These are phyloP conservation scores for Beauveria medogensis DNA, from an alignment of 2,329 filamentous ascomycete genomes.

Conservation along the genomic window DNA sequence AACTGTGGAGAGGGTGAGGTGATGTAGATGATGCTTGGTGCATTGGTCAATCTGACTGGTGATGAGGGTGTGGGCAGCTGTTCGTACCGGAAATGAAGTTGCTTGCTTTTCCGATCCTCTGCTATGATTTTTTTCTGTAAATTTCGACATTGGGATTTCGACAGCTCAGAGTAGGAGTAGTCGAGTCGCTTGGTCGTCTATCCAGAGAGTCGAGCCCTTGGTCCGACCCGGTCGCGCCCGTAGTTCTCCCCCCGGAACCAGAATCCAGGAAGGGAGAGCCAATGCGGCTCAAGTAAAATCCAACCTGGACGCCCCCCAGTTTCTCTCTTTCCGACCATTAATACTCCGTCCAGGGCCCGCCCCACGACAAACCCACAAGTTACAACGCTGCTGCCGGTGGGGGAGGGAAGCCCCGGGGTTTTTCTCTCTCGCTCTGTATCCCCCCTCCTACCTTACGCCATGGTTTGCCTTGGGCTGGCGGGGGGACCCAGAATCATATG, in stretches of 20 bases:
- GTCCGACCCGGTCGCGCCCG: constrained; percentile 6
- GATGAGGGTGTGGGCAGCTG: not conserved
- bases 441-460: constrained; percentile 3
- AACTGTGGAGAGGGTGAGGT: constrained; percentile 12
- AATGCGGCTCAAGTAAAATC: constrained; percentile 9
- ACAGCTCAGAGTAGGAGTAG: too few species aligned
- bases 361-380: not conserved
- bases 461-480: not conserved
- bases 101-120: not conserved
- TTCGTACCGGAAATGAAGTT: too few species aligned
- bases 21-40: constrained; percentile 7
- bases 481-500: constrained; percentile 14
- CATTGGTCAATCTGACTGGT: constrained; percentile 9
- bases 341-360: not conserved
- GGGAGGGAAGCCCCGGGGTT: constrained; percentile 5
- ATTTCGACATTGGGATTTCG: too few species aligned
- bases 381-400: not conserved
- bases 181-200: not conserved
- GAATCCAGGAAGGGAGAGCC: not conserved
- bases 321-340: not conserved
- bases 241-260: not conserved
- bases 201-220: not conserved
- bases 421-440: not conserved
- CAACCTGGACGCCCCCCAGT: not conserved
- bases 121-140: too few species aligned